Evolutionary conservation across 352 stramenopile species (phyloP).

Genomic region (Phytophthora fragariaefolia): DNA sequence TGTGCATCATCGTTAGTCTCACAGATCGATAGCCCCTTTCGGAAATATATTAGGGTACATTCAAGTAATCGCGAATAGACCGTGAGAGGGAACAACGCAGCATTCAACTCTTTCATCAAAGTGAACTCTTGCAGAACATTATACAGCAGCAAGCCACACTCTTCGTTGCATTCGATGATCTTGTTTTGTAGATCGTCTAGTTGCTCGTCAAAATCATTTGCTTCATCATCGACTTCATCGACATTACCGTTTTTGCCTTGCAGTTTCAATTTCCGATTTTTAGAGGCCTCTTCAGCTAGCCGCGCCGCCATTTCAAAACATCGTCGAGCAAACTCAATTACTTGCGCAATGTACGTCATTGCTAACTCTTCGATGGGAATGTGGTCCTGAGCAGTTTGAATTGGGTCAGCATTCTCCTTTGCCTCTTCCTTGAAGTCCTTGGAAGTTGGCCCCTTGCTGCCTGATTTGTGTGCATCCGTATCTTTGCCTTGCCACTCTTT

Average conservation of each 20-base stretch:
- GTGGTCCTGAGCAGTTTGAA: neutral
- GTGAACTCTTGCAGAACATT: conserved; percentile 74
- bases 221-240: conserved; percentile 20
- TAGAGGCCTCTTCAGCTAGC: conserved; percentile 34
- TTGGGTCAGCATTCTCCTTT: neutral
- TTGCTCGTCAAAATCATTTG: conserved; percentile 30
- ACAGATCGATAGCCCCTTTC: conserved; percentile 44
- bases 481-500: conserved; percentile 57
- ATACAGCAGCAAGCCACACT: conserved; percentile 77
- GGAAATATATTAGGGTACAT: conserved; percentile 49
- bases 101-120: conserved; percentile 46
- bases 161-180: conserved; percentile 72
- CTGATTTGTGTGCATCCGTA: conserved; percentile 10
- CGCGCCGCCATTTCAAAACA: conserved; percentile 71
- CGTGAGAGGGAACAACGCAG: conserved; percentile 31
- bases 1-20: conserved; percentile 41
- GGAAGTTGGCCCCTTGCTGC: conserved; percentile 2
- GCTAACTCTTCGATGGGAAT: conserved; percentile 57
- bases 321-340: conserved; percentile 69
- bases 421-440: conserved; percentile 13
- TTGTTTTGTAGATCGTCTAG: conserved; percentile 41
- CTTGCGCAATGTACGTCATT: conserved; percentile 49
- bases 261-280: conserved; percentile 20
- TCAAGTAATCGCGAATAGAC: conserved; percentile 42
- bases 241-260: conserved; percentile 5